These are phyloP conservation scores for Syzygium oleosum DNA, from an alignment of 345 rosid species.

Conservation along the genomic window DNA sequence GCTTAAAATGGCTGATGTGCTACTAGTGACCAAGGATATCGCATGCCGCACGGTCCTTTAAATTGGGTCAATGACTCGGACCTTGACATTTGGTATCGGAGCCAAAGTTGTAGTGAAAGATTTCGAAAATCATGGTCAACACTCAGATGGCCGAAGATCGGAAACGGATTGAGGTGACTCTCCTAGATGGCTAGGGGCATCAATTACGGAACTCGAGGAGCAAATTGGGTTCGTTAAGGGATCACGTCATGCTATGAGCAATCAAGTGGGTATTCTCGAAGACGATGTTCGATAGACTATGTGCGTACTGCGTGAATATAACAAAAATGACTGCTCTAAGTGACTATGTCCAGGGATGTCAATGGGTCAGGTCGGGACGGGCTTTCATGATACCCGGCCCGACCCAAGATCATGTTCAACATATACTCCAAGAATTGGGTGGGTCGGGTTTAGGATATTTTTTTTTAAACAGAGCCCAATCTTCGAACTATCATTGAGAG, in stretches of 20 bases:
- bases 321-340: background rate
- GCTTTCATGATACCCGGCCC: too few species aligned
- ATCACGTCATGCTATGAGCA: background rate
- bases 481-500: too few species aligned
- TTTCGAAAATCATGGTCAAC: background rate
- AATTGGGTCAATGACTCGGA: background rate
- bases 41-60: background rate
- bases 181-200: background rate
- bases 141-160: background rate
- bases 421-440: too few species aligned
- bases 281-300: background rate
- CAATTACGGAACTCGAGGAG: background rate
- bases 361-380: too few species aligned
- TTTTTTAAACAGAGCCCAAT: too few species aligned
- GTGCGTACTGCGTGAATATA: fast-evolving
- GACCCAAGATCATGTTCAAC: too few species aligned
- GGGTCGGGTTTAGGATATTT: too few species aligned
- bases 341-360: too few species aligned
- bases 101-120: background rate
- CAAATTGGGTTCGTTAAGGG: background rate
- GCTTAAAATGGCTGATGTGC: background rate
- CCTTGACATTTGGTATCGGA: fast-evolving
- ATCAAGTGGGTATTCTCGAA: background rate
- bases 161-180: background rate
- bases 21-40: background rate